Conservation (phyloP, 2,329 filamentous ascomycete species). For the Talaromyces sp. region DNA sequence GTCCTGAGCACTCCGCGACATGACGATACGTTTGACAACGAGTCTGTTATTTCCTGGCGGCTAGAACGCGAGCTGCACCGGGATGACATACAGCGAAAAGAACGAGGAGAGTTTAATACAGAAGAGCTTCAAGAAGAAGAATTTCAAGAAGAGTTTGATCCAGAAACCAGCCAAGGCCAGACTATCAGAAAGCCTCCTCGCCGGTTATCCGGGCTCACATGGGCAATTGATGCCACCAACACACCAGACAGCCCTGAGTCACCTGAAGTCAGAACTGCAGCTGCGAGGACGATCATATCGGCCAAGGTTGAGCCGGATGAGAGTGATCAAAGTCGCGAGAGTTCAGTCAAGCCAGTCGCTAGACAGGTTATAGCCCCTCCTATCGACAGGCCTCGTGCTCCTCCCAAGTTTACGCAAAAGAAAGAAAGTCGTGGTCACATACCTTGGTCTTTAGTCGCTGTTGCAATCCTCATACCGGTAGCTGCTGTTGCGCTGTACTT, state of each 20-base stretch:
- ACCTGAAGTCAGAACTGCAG: background rate
- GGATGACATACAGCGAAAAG: slow-evolving; percentile 30
- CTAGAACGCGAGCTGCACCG: slow-evolving; percentile 33
- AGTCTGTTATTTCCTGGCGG: slow-evolving; percentile 29
- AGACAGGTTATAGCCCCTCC: background rate
- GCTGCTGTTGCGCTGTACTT: slow-evolving; percentile 14
- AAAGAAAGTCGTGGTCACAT: background rate
- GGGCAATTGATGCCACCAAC: slow-evolving; percentile 6
- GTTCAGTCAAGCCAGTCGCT: background rate
- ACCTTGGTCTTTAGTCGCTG: background rate
- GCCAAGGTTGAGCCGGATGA: background rate
- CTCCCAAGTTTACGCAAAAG: background rate
- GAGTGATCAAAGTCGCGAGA: slow-evolving; percentile 2
- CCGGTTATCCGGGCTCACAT: slow-evolving; percentile 18
- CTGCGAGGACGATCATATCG: slow-evolving; percentile 8
- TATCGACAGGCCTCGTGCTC: slow-evolving; percentile 3
- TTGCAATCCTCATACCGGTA: slow-evolving; percentile 11
- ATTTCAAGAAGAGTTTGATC: slow-evolving; percentile 21
- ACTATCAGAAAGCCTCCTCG: slow-evolving; percentile 34
- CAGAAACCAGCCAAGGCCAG: slow-evolving; percentile 18
- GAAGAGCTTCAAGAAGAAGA: slow-evolving; percentile 25
- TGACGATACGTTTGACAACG: slow-evolving; percentile 25
- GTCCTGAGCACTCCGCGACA: slow-evolving; percentile 16
- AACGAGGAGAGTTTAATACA: background rate
- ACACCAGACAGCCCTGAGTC: background rate